Conservation (phyloP, 371 early-diverging fungal species). For the Thermomucor indicae-seudaticae region DNA sequence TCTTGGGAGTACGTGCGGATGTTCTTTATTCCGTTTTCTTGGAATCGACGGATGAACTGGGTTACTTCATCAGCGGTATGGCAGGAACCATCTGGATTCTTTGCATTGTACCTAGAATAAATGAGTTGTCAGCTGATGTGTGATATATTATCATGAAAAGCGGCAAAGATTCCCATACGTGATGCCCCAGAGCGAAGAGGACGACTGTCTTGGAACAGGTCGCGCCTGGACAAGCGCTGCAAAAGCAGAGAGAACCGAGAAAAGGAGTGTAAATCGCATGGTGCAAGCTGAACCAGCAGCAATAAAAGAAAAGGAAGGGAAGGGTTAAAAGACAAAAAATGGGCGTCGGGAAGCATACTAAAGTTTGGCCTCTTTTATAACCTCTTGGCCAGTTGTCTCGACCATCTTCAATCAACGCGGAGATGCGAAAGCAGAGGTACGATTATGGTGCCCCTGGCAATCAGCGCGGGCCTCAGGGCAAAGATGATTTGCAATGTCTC, state of each 20-base stretch:
- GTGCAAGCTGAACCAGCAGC: slow-evolving; percentile 11
- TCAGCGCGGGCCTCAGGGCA: background rate
- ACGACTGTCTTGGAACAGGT: slow-evolving; percentile 17
- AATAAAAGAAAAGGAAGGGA: background rate
- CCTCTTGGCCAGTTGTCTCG: background rate
- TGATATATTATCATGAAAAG: background rate
- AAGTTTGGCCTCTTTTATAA: background rate
- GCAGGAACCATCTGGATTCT: slow-evolving; percentile 29
- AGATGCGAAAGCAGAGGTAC: background rate
- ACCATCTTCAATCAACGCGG: background rate
- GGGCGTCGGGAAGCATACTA: too few relatives aligned
- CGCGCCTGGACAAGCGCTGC: slow-evolving; percentile 20
- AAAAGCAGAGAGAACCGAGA: slow-evolving; percentile 12
- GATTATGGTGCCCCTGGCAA: background rate
- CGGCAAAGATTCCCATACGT: slow-evolving; percentile 3
- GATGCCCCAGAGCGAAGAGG: slow-evolving; percentile 16
- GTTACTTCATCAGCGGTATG: slow-evolving; percentile 21
- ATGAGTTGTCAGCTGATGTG: background rate
- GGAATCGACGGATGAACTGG: slow-evolving; percentile 22
- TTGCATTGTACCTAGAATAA: slow-evolving; percentile 21
- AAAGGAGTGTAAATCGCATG: slow-evolving; percentile 6
- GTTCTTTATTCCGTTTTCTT: slow-evolving; percentile 23
- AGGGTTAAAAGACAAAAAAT: background rate
- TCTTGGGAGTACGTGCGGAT: slow-evolving; percentile 49
- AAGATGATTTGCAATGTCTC: background rate